These are phyloP conservation scores for Pichia nakasei DNA, from an alignment of 805 yeast species.

Conservation along the genomic window DNA sequence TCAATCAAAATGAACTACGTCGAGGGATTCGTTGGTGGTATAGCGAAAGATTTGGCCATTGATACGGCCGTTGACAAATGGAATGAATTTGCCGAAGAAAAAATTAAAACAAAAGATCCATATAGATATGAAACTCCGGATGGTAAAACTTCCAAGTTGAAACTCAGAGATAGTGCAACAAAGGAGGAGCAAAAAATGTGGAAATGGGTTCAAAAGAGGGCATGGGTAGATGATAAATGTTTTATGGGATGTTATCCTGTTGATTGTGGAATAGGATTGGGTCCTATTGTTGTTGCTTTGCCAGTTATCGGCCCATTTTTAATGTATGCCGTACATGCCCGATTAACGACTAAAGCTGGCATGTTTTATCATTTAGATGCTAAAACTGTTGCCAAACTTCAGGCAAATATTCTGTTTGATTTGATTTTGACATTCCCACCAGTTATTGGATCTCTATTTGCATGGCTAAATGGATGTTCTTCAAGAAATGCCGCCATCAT, in stretches of 20 bases:
- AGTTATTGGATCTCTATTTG: slow-evolving; percentile 62
- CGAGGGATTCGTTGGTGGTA: slow-evolving; percentile 8
- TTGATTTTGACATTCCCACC: slow-evolving; percentile 73
- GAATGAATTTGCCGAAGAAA: slow-evolving; percentile 62
- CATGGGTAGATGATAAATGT: slow-evolving; percentile 85
- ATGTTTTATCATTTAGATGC: slow-evolving; percentile 48
- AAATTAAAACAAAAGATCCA: slow-evolving; percentile 58
- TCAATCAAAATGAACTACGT: not conserved
- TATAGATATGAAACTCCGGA: slow-evolving; percentile 40
- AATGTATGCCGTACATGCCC: slow-evolving; percentile 72
- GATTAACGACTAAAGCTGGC: slow-evolving; percentile 55
- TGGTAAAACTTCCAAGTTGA: slow-evolving; percentile 48
- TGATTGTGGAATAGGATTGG: slow-evolving; percentile 72
- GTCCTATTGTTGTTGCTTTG: slow-evolving; percentile 54
- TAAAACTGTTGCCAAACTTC: slow-evolving; percentile 55
- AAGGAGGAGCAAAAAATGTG: slow-evolving; percentile 57
- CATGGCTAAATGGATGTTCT: slow-evolving; percentile 81
- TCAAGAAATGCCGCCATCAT: slow-evolving; percentile 83
- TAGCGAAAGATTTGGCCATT: slow-evolving; percentile 8
- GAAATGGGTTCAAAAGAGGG: slow-evolving; percentile 65
- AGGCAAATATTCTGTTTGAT: slow-evolving; percentile 69
- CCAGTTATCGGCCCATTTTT: slow-evolving; percentile 81
- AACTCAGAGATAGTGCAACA: slow-evolving; percentile 49
- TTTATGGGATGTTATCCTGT: slow-evolving; percentile 69
- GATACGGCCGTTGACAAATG: slow-evolving; percentile 39